Percentiles rank a stretch among this genome's conserved stretches.
Conservation (phyloP, 2,329 filamentous ascomycete species). For the Simplicillium sp. region DNA sequence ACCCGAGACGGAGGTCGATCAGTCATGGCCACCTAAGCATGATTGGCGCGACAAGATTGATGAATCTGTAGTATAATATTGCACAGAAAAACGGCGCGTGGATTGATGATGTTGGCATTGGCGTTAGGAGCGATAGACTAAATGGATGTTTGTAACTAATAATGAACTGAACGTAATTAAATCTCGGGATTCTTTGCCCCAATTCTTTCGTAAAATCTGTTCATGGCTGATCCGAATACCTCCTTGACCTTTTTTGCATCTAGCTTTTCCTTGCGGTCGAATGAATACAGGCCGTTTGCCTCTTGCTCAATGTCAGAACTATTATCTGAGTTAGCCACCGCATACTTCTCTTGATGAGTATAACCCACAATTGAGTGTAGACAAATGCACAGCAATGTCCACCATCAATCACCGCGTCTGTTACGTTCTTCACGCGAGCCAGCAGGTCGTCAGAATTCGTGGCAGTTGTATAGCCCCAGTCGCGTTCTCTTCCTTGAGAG, state of each 20-base stretch:
- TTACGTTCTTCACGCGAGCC: constrained; percentile 45
- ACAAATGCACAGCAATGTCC: constrained; percentile 54
- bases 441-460: constrained; percentile 50
- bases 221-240: constrained; percentile 43
- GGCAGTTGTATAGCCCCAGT: constrained; percentile 63
- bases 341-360: background rate
- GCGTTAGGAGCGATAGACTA: too few relatives aligned
- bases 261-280: constrained; percentile 51
- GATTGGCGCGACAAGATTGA: background rate
- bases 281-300: constrained; percentile 57
- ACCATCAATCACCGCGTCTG: constrained; percentile 45
- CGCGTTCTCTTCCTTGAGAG: constrained; percentile 33
- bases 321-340: constrained; percentile 3
- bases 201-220: constrained; percentile 32
- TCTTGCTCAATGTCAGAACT: constrained; percentile 57
- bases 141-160: too few relatives aligned
- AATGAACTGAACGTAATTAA: too few relatives aligned
- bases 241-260: constrained; percentile 45
- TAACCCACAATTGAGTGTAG: constrained; percentile 53
- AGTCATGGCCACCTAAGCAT: constrained; percentile 27
- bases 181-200: background rate
- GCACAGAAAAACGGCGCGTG: too few relatives aligned
- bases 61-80: too few relatives aligned
- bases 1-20: constrained; percentile 35
- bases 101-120: background rate